Conservation (phyloP, 75 land plant genomes). For the Pseudotsuga menziesii region DNA sequence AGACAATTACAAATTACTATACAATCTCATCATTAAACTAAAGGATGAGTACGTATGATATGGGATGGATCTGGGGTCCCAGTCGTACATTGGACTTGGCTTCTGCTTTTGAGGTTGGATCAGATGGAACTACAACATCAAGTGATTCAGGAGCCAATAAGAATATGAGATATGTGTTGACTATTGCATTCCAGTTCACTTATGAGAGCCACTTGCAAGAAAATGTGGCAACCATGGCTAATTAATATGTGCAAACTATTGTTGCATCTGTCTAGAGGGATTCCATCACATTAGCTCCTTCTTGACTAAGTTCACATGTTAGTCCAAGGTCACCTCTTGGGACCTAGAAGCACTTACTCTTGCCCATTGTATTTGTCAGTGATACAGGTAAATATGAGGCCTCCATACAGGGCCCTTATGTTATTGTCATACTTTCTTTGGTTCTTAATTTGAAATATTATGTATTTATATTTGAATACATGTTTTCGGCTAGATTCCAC, state of each 20-base stretch:
- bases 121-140: constrained; percentile 20
- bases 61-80: constrained; percentile 12
- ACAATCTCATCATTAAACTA: no score
- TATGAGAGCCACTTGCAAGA: constrained; percentile 63
- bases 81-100: constrained; percentile 68
- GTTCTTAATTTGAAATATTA: not conserved
- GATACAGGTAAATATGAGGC: constrained; percentile 55
- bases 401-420: not conserved
- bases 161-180: constrained; percentile 53
- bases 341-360: constrained; percentile 78
- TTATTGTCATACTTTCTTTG: not conserved
- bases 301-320: constrained; percentile 33
- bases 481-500: constrained; percentile 29
- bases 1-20: no score
- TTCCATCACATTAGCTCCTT: constrained; percentile 70
- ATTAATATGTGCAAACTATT: constrained; percentile 66
- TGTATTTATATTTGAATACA: not conserved
- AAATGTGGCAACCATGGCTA: constrained; percentile 60
- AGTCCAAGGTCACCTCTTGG: constrained; percentile 52
- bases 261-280: constrained; percentile 75
- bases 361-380: constrained; percentile 75
- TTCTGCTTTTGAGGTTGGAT: constrained; percentile 71
- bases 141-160: constrained; percentile 21
- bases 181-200: constrained; percentile 83
- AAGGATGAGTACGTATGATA: not conserved